These are phyloP conservation scores for Dimargaris xerosporica DNA, from an alignment of 192 early-diverging fungal genomes.

Conservation along the genomic window DNA sequence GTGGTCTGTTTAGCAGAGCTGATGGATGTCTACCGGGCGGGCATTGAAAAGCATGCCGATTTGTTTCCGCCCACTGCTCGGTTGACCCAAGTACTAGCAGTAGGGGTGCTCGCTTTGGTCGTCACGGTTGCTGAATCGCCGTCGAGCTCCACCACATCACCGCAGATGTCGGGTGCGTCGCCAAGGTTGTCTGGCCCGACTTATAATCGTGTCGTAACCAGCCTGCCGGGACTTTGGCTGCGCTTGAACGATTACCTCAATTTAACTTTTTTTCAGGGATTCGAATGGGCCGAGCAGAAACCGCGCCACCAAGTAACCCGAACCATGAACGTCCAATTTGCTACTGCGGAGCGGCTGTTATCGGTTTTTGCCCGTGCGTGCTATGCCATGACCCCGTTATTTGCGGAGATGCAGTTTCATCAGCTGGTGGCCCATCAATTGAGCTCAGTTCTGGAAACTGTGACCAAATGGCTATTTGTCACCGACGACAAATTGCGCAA, in stretches of 20 bases:
- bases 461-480: background rate
- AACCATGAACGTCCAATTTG: background rate
- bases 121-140: background rate
- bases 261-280: background rate
- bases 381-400: background rate
- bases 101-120: background rate
- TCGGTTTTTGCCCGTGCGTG: background rate
- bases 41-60: too few relatives aligned
- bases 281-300: background rate
- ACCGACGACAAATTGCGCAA: slow-evolving; percentile 4
- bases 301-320: background rate
- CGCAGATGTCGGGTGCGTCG: background rate
- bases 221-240: background rate
- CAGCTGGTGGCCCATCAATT: background rate
- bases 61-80: background rate
- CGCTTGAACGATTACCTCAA: background rate
- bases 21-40: background rate
- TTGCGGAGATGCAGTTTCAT: background rate
- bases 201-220: background rate
- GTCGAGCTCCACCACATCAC: background rate
- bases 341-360: background rate
- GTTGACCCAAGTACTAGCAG: background rate
- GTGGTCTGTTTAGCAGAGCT: background rate
- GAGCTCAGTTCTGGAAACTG: background rate
- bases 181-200: background rate